These are phyloP conservation scores for Debaryomycetaceae sp. DNA, from an alignment of 1,139 yeast genomes.

Conservation along the genomic window DNA sequence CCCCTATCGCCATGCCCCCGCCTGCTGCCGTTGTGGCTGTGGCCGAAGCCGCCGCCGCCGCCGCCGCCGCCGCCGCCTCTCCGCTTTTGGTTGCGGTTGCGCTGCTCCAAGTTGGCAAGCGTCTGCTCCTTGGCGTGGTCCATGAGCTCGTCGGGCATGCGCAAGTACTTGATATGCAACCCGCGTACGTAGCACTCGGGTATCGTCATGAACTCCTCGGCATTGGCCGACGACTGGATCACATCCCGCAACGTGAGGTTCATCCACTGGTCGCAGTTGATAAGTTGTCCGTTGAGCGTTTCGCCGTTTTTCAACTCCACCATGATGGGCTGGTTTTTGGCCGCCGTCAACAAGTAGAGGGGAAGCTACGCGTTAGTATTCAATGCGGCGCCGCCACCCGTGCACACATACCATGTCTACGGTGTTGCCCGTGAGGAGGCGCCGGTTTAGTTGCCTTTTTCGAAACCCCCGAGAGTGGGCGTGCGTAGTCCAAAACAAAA, in stretches of 20 bases:
- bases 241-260: constrained; percentile 81
- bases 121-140: constrained; percentile 76
- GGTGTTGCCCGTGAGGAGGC: constrained; percentile 1
- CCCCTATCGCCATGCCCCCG: constrained; percentile 10
- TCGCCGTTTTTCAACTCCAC: constrained; percentile 94
- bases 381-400: neutral
- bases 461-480: neutral
- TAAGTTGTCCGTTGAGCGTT: constrained; percentile 77
- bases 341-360: constrained; percentile 80
- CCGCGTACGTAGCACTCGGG: constrained; percentile 86
- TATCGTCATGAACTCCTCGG: constrained; percentile 61
- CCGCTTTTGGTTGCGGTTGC: constrained; percentile 45
- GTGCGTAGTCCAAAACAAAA: neutral
- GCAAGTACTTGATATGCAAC: constrained; percentile 52
- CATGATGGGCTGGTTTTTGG: constrained; percentile 82
- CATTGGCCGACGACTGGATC: constrained; percentile 66
- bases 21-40: constrained; percentile 13
- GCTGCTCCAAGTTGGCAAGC: constrained; percentile 50
- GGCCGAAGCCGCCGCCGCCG: constrained; percentile 14
- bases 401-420: constrained; percentile 4
- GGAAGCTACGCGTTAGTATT: constrained; percentile 59
- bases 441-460: neutral
- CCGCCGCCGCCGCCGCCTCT: constrained; percentile 26
- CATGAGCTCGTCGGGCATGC: constrained; percentile 55
- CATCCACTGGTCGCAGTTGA: constrained; percentile 95